Evolutionary conservation across 164 flowering plant genomes (phyloP), one percentile per base, ranked within the genome.

Genomic region (Stephania japonica): DNA sequence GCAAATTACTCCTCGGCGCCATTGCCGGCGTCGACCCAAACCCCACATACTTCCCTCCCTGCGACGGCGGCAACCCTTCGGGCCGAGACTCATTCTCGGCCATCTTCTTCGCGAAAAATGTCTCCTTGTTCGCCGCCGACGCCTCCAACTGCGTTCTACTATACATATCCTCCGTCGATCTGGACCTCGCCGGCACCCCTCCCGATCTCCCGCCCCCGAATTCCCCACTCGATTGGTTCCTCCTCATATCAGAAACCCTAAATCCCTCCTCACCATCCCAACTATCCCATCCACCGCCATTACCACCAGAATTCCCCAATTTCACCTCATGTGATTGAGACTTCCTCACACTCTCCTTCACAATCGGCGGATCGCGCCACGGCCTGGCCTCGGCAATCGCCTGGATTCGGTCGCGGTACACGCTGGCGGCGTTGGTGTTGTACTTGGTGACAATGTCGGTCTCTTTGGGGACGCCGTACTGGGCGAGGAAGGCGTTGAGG

Each of bases 21-120:
- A 88, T 92, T 12, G 78, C 42, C 10, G 88, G 90, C 14, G 75
- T 82, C 2, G 99, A 94, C 67, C 99, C 99, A 75, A 94, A 94
- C 9, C 99, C 99, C 2, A 94, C 98, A 75, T 91, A 94, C 83
- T 89, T 92, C 32, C 99, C 99, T 0, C 99, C 99, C 72, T 90
- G 90, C n/a, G 97, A 90, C 1, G 99, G 99, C 0, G 97, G 97
- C 14, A 94, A 4, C 4, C 94, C 97, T 42, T 90, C 97, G 0
- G 98, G 97, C 80, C 87, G 71, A 7, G 90, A 79, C 25, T 92
- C 90, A 74, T 94, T 95, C 85, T 95, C 98, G 6, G 80, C 81
- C 77, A 90, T 80, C 79, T 86, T 93, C 81, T 83, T 80, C 1
- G 97, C 90, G 71, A 96, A 96, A 75, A 89, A 96, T 25, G 77